Conservation (phyloP, 192 early-diverging fungal genomes). For the Coemansia sp. region DNA sequence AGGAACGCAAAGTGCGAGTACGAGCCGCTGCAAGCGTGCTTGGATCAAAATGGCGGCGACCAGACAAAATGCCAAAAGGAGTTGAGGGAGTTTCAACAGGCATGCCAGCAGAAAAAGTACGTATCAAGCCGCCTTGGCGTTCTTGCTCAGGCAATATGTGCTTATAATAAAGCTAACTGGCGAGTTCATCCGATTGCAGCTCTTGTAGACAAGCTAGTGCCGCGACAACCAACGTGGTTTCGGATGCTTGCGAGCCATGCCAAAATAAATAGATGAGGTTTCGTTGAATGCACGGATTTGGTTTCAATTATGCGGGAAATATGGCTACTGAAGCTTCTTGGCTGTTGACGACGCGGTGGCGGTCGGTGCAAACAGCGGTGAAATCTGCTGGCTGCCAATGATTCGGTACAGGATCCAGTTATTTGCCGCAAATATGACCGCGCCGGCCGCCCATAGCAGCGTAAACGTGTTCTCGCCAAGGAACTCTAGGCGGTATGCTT, state of each 20-base stretch:
- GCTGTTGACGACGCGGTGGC: too few relatives aligned
- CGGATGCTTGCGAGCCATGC: too few relatives aligned
- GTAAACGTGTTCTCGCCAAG: slow-evolving; percentile 79
- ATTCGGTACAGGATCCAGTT: slow-evolving; percentile 63
- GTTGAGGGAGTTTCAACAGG: slow-evolving; percentile 58
- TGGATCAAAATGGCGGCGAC: slow-evolving; percentile 56
- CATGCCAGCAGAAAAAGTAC: slow-evolving; percentile 54
- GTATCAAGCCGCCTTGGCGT: too few relatives aligned
- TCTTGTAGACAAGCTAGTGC: too few relatives aligned
- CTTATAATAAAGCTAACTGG: too few relatives aligned
- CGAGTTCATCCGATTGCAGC: too few relatives aligned
- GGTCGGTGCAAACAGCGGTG: slow-evolving; percentile 21
- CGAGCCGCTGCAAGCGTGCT: slow-evolving; percentile 56
- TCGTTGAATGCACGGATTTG: too few relatives aligned
- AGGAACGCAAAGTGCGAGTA: slow-evolving; percentile 48
- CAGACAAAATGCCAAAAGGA: slow-evolving; percentile 59
- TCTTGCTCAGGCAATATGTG: too few relatives aligned
- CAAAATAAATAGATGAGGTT: too few relatives aligned
- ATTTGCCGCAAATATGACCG: slow-evolving; percentile 69
- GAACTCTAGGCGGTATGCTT: slow-evolving; percentile 86
- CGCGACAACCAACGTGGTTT: too few relatives aligned
- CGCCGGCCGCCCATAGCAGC: slow-evolving; percentile 66
- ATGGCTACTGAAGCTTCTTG: too few relatives aligned
- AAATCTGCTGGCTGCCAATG: slow-evolving; percentile 24
- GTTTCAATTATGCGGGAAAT: too few relatives aligned